phyloP scores from a whole-genome alignment of 202 grass and related monocot genomes.

The Panicum hallii region DNA sequence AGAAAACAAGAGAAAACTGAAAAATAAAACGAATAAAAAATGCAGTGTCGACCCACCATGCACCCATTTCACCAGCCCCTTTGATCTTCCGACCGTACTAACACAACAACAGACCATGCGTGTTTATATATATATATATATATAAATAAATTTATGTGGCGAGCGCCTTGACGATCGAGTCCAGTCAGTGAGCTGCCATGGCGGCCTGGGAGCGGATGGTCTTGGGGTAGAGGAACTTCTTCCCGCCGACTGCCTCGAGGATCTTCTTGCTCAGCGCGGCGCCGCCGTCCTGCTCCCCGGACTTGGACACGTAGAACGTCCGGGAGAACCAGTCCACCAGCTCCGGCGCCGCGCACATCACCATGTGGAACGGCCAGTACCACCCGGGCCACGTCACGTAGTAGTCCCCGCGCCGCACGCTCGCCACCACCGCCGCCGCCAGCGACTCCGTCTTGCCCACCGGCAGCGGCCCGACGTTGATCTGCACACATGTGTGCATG shows the following conservation, averaged over 20 bases:
- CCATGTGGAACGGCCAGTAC: conserved; percentile 81
- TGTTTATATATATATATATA: not conserved
- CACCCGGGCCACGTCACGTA: conserved; percentile 80
- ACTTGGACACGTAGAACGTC: conserved; percentile 59
- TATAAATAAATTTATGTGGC: not conserved
- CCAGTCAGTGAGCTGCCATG: conserved; percentile 9
- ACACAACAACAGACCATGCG: not conserved
- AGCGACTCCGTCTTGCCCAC: conserved; percentile 72
- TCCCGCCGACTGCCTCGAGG: conserved; percentile 64
- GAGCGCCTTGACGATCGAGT: not conserved
- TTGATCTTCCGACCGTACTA: not conserved
- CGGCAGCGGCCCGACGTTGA: conserved; percentile 72
- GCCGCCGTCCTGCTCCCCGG: conserved; percentile 40
- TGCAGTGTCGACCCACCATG: not conserved
- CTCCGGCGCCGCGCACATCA: conserved; percentile 80
- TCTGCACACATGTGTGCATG: conserved; percentile 19
- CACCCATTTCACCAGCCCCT: not conserved
- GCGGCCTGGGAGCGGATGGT: conserved; percentile 44
- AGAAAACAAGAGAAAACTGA: not conserved
- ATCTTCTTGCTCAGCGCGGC: conserved; percentile 68
- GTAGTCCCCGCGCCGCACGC: conserved; percentile 54
- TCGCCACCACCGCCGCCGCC: conserved; percentile 65
- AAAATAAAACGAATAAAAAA: not conserved
- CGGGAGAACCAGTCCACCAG: conserved; percentile 64
- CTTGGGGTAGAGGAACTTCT: conserved; percentile 61